phyloP scores from a whole-genome alignment of 2,329 filamentous ascomycete species.

The Fusarium temperatum region DNA sequence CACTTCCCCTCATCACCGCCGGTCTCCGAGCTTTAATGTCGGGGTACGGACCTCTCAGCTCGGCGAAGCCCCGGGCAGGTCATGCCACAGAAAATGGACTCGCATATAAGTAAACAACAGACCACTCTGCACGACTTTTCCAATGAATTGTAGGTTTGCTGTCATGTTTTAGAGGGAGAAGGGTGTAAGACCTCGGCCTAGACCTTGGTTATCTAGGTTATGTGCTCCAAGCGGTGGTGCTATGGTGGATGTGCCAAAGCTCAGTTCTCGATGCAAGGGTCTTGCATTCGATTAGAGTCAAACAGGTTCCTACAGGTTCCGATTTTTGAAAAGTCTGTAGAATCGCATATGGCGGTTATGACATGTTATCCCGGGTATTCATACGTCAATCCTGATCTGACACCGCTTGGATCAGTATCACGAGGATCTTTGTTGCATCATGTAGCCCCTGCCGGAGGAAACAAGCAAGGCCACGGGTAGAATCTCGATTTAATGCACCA shows the following conservation, averaged over 20 bases:
- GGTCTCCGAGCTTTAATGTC: constrained; percentile 37
- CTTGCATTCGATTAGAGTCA: neutral
- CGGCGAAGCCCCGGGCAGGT: constrained; percentile 20
- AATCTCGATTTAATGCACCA: constrained; percentile 8
- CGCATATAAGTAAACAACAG: constrained; percentile 1
- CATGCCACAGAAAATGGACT: constrained; percentile 13
- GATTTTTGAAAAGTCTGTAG: neutral
- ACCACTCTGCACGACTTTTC: constrained; percentile 12
- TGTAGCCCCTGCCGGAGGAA: neutral
- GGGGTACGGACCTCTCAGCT: constrained; percentile 33
- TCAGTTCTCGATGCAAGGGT: constrained; percentile 1
- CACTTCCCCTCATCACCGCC: constrained; percentile 29
- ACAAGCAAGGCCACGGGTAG: neutral
- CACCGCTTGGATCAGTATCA: neutral
- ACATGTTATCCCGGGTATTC: neutral
- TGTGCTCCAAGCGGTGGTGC: neutral
- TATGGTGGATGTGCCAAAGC: constrained; percentile 13
- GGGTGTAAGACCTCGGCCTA: neutral
- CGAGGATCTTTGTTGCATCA: constrained; percentile 3
- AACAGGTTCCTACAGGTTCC: neutral
- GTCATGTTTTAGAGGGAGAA: neutral
- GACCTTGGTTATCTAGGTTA: neutral
- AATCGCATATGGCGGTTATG: constrained; percentile 1
- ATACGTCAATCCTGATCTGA: constrained; percentile 9
- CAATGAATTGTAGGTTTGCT: neutral